phyloP scores from a whole-genome alignment of 352 stramenopile genomes.

The Globisporangium canariense region DNA sequence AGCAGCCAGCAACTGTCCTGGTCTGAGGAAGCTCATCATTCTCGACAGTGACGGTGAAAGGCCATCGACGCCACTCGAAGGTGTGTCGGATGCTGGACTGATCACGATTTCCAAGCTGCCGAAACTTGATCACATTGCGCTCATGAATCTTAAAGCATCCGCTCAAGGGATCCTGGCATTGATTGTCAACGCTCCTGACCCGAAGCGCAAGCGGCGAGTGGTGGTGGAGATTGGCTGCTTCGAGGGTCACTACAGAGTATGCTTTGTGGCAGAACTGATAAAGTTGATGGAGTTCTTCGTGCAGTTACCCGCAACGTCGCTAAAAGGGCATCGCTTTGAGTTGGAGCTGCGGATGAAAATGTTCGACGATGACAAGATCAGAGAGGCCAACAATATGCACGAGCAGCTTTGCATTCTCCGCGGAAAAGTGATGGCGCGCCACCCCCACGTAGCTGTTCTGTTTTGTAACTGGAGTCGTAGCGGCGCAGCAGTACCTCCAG shows the following conservation, averaged over 20 bases:
- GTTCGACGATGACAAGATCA: background rate
- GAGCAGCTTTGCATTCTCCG: background rate
- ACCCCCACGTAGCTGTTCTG: background rate
- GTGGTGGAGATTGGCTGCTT: background rate
- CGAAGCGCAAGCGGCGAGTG: background rate
- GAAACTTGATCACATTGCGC: background rate
- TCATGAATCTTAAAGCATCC: background rate
- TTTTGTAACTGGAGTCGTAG: background rate
- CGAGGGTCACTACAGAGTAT: background rate
- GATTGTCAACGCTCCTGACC: background rate
- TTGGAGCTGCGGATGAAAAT: background rate
- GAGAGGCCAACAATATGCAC: background rate
- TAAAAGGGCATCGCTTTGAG: background rate
- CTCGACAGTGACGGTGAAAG: background rate
- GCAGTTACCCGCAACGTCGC: background rate
- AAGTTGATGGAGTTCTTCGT: slow-evolving; percentile 3
- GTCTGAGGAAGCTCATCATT: background rate
- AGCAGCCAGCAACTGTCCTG: background rate
- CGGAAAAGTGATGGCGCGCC: background rate
- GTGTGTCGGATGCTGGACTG: background rate
- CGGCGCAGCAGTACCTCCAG: background rate
- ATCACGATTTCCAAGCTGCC: background rate
- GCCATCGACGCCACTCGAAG: slow-evolving; percentile 5
- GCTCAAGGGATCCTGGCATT: background rate
- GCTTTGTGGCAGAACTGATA: background rate